These are phyloP conservation scores for Nowakowskiella sp. DNA, from an alignment of 192 early-diverging fungal species.

Conservation along the genomic window DNA sequence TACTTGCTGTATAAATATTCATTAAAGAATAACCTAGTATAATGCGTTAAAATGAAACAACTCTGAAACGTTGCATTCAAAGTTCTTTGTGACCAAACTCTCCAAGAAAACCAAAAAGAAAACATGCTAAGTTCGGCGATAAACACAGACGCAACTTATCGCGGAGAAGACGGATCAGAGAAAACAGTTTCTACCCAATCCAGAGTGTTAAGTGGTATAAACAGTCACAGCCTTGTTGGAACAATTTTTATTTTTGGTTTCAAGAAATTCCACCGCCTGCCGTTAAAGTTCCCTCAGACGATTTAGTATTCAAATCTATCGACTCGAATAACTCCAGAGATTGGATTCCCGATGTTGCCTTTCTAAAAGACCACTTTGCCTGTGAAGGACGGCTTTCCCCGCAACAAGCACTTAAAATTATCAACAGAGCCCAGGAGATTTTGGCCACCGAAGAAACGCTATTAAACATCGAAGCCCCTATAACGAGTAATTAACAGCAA, in stretches of 20 bases:
- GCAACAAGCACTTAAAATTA: slow-evolving; percentile 69
- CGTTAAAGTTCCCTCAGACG: slow-evolving; percentile 26
- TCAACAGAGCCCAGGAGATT: slow-evolving; percentile 59
- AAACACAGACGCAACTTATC: too few species aligned
- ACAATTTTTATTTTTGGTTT: background rate
- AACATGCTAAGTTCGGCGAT: too few species aligned
- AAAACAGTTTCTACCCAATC: too few species aligned
- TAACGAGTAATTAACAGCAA: slow-evolving; percentile 63
- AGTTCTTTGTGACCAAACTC: too few species aligned
- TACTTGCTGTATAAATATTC: too few species aligned
- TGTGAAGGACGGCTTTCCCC: slow-evolving; percentile 71
- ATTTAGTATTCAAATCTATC: slow-evolving; percentile 34
- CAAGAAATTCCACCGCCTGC: slow-evolving; percentile 27
- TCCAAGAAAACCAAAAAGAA: too few species aligned
- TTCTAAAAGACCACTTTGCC: slow-evolving; percentile 74
- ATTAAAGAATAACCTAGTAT: too few species aligned
- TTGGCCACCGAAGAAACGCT: slow-evolving; percentile 61
- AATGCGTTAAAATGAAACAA: too few species aligned
- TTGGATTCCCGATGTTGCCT: slow-evolving; percentile 49
- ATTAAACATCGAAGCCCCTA: slow-evolving; percentile 65
- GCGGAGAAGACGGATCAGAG: too few species aligned
- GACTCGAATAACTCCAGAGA: slow-evolving; percentile 21
- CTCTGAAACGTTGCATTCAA: too few species aligned
- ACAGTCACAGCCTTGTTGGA: too few species aligned
- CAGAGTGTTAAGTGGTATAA: too few species aligned